Evolutionary conservation across 208 protist species (phyloP), one percentile per base, ranked within the genome.

Genomic region (Wallacemonas collosoma): DNA sequence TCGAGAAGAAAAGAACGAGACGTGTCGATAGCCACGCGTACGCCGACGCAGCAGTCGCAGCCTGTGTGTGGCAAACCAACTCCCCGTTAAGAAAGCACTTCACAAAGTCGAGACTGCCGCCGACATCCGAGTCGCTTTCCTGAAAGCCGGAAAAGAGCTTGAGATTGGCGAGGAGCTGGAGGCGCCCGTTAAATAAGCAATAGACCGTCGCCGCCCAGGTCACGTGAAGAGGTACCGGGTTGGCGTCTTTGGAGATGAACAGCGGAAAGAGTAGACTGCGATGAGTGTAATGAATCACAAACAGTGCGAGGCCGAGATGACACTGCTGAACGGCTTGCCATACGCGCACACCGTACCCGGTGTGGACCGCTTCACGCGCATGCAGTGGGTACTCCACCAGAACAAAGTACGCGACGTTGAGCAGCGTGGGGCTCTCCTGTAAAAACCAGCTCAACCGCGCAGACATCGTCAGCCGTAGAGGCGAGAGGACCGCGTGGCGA

Each of bases 111-210:
- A 69, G 57, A 2, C 50, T 58, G 64, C 26, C 45, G 45, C 50
- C 48, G 14, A n/a, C 40, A 3, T 41, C 50, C 4, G n/a, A 17
- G 51, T 43, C 44, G 4, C 0, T 14, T 14, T 43, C 14, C 4
- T 71, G 15, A 50, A 45, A 73, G 3, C 4, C 48, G 9, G 41
- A 17, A 41, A 61, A 68, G 48, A 45, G 39, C 6, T 40, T 39
- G 14, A 77, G n/a, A 56, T 73, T 87, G 39, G 89, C 87, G 61
- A 91, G 70, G 35, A 91, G 50, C 75, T 95, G 91, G 65, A 94
- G 76, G 9, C 87, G 82, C 1, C 91, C 91, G 50, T 95, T 95
- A 60, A 94, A 88, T 2, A 76, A 7, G 69, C 91, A 95, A 79
- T 95, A 95, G 1, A 88, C 2, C 4, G 82, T 91, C 2, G 91